A percentile compares a stretch with the other conserved stretches of the same genome.
Conservation (phyloP, 176 grass and related monocot species). For the Triticum turgidum region DNA sequence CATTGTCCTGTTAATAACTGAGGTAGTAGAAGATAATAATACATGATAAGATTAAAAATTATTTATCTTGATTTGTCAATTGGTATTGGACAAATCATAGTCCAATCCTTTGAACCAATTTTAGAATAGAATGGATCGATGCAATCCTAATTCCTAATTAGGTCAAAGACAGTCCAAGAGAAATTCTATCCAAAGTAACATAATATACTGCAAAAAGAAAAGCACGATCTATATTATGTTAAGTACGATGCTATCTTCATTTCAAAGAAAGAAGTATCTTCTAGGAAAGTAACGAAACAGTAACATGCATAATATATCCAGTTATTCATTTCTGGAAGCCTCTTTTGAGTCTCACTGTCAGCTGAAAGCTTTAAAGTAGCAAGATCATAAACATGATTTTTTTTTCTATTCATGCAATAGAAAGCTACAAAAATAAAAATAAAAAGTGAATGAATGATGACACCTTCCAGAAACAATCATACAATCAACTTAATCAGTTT, state of each 20-base stretch:
- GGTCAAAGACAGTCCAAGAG: not conserved
- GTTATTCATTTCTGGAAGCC: conserved; percentile 16
- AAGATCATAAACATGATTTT: not conserved
- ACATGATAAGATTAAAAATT: not conserved
- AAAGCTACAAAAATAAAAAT: not conserved
- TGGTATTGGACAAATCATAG: not conserved
- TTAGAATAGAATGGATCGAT: conserved; percentile 1
- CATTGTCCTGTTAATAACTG: not conserved
- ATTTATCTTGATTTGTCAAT: not conserved
- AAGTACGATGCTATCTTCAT: not conserved
- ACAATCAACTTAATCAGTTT: conserved; percentile 17
- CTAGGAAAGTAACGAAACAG: not conserved
- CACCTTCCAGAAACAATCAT: not conserved
- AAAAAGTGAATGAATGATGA: not conserved
- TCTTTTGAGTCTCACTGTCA: not conserved
- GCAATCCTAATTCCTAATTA: not conserved
- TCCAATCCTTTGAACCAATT: not conserved
- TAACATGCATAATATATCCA: not conserved
- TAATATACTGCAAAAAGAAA: not conserved
- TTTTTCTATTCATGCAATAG: conserved; percentile 17
- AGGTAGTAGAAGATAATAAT: not conserved
- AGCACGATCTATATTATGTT: not conserved
- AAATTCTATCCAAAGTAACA: not conserved
- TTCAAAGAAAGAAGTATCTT: not conserved
- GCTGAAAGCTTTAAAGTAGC: conserved; percentile 2